Evolutionary conservation across 306 rosid species (phyloP).

Genomic region (Begonia peltatifolia): DNA sequence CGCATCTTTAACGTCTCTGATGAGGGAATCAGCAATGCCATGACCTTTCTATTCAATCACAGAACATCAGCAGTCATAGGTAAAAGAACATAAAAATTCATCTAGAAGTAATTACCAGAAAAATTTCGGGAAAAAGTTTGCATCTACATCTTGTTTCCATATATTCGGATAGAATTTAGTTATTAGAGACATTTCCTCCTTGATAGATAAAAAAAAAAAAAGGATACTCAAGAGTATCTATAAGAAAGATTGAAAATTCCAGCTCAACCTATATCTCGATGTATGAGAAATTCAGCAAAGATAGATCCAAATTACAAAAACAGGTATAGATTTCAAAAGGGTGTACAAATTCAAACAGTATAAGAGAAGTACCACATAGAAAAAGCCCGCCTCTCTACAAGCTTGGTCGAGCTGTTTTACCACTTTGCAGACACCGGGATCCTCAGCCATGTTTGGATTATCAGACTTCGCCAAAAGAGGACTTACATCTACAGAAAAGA

Average conservation of each 20-base stretch:
- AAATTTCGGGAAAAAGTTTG: too few species aligned
- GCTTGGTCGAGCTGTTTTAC: constrained; percentile 68
- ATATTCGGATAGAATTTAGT: too few species aligned
- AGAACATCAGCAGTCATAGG: not conserved
- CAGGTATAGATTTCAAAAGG: not conserved
- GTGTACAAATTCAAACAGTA: not conserved
- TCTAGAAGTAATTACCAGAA: too few species aligned
- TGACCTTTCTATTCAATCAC: constrained; percentile 57
- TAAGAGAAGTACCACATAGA: constrained; percentile 56
- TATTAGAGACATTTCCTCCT: too few species aligned
- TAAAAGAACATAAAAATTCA: not conserved
- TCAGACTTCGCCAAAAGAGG: constrained; percentile 54
- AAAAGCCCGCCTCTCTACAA: constrained; percentile 79
- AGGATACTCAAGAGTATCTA: too few species aligned
- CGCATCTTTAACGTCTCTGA: constrained; percentile 39
- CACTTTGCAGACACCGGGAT: constrained; percentile 44
- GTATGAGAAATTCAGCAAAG: too few species aligned
- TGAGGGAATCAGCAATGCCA: constrained; percentile 50
- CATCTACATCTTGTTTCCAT: too few species aligned
- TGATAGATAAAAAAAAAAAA: too few species aligned
- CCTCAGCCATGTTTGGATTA: constrained; percentile 54
- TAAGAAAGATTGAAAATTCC: too few species aligned
- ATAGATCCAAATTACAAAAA: too few species aligned
- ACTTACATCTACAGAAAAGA: constrained; percentile 38
- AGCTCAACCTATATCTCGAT: too few species aligned